A percentile compares a stretch with the other conserved stretches of the same genome.
Conservation (phyloP, 495 filamentous ascomycete genomes). For the Neurospora sp. region DNA sequence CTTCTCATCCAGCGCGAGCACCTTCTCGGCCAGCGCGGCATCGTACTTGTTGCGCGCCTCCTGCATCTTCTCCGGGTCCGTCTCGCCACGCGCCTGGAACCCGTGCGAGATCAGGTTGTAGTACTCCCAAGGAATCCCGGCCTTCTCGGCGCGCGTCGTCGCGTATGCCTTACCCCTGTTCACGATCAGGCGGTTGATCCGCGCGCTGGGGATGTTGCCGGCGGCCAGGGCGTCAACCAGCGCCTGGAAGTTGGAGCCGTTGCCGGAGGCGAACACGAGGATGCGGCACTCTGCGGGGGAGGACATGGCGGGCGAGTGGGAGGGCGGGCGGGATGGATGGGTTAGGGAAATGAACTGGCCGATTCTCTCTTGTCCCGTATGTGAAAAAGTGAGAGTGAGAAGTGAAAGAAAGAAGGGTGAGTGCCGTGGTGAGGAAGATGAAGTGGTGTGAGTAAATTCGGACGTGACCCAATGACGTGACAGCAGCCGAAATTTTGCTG, state of each 20-base stretch:
- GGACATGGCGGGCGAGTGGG: background rate
- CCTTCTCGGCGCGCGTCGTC: slow-evolving; percentile 57
- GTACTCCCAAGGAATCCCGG: slow-evolving; percentile 69
- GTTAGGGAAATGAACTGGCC: background rate
- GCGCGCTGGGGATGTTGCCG: slow-evolving; percentile 44
- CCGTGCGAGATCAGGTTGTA: slow-evolving; percentile 68
- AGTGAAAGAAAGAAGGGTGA: background rate
- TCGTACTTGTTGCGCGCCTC: slow-evolving; percentile 64
- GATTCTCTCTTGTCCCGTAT: no score
- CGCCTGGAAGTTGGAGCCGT: slow-evolving; percentile 82
- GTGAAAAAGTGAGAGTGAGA: background rate
- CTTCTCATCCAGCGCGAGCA: slow-evolving; percentile 44
- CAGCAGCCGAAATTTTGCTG: background rate
- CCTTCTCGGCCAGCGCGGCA: slow-evolving; percentile 61
- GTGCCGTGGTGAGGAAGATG: background rate
- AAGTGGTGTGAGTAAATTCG: background rate
- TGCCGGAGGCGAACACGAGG: slow-evolving; percentile 49
- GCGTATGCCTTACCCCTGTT: slow-evolving; percentile 78
- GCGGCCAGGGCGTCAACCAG: slow-evolving; percentile 64
- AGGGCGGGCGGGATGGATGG: background rate
- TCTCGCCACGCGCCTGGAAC: slow-evolving; percentile 44
- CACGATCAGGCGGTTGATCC: slow-evolving; percentile 68
- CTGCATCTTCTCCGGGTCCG: slow-evolving; percentile 43
- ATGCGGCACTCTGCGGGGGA: slow-evolving; percentile 21
- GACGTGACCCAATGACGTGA: background rate